These are phyloP conservation scores for Talaromyces thailandensis DNA, from an alignment of 495 filamentous ascomycete genomes.

Conservation along the genomic window DNA sequence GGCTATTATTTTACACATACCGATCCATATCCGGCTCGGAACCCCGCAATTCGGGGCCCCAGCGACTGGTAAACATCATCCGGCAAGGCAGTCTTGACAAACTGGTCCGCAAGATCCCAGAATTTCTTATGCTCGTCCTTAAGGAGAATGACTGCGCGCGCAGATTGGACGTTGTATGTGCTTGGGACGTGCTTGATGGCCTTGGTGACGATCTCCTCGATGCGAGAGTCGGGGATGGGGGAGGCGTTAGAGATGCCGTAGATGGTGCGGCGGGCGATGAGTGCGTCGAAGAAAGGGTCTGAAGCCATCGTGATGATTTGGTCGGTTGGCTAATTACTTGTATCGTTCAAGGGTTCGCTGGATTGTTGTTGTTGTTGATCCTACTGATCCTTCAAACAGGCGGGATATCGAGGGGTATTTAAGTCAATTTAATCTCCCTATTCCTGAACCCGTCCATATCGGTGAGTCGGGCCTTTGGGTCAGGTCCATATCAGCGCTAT, in stretches of 20 bases:
- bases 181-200: slow-evolving; percentile 39
- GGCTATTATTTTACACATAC: slow-evolving; percentile 17
- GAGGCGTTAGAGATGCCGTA: slow-evolving; percentile 37
- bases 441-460: background rate
- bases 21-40: slow-evolving; percentile 38
- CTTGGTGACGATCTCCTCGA: slow-evolving; percentile 39
- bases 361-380: background rate
- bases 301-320: background rate
- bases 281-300: slow-evolving; percentile 8
- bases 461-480: background rate
- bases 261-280: slow-evolving; percentile 37
- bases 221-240: slow-evolving; percentile 37
- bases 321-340: background rate
- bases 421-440: background rate
- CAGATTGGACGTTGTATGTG: slow-evolving; percentile 48
- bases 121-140: slow-evolving; percentile 40
- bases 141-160: slow-evolving; percentile 37
- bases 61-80: slow-evolving; percentile 22
- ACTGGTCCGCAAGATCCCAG: slow-evolving; percentile 31
- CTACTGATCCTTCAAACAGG: background rate
- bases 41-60: slow-evolving; percentile 29
- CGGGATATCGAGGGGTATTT: background rate
- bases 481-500: background rate
- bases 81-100: slow-evolving; percentile 23
- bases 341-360: background rate